phyloP scores from a whole-genome alignment of 805 yeast species.

The Kregervanrija pseudodelftensis region DNA sequence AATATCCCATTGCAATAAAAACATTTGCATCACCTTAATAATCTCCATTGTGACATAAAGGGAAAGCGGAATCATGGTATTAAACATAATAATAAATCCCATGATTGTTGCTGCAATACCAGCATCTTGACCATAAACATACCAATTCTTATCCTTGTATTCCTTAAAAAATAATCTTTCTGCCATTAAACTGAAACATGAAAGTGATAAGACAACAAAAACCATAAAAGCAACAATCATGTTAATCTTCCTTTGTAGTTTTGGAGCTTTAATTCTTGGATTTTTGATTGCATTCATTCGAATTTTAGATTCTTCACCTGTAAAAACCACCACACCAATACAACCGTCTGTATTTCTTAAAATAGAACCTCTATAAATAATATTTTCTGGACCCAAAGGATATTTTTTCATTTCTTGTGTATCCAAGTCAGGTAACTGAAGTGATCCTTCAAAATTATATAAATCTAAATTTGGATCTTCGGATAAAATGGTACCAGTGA shows the following conservation, averaged over 20 bases:
- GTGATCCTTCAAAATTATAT: conserved; percentile 83
- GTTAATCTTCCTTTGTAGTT: conserved; percentile 77
- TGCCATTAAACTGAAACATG: conserved; percentile 79
- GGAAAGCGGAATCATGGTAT: conserved; percentile 90
- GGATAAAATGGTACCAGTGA: conserved; percentile 49
- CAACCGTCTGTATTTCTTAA: conserved; percentile 73
- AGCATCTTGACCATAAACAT: conserved; percentile 61
- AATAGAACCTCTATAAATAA: conserved; percentile 87
- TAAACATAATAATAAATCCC: conserved; percentile 97
- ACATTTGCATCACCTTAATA: conserved; percentile 80
- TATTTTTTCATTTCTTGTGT: conserved; percentile 30
- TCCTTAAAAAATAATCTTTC: conserved; percentile 46
- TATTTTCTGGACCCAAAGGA: conserved; percentile 73
- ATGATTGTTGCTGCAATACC: conserved; percentile 85
- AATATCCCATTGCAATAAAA: conserved; percentile 78
- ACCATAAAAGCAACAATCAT: conserved; percentile 86
- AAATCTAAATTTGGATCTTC: conserved; percentile 93
- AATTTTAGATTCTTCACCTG: conserved; percentile 94
- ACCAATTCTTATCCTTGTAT: conserved; percentile 56
- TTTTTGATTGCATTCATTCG: conserved; percentile 90
- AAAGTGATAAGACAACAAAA: conserved; percentile 59
- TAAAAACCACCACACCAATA: conserved; percentile 78
- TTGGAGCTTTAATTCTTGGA: conserved; percentile 90
- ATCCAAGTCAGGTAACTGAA: conserved; percentile 29
- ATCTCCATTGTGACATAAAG: conserved; percentile 95